Conservation (phyloP, 345 rosid species). For the Viola odorata region DNA sequence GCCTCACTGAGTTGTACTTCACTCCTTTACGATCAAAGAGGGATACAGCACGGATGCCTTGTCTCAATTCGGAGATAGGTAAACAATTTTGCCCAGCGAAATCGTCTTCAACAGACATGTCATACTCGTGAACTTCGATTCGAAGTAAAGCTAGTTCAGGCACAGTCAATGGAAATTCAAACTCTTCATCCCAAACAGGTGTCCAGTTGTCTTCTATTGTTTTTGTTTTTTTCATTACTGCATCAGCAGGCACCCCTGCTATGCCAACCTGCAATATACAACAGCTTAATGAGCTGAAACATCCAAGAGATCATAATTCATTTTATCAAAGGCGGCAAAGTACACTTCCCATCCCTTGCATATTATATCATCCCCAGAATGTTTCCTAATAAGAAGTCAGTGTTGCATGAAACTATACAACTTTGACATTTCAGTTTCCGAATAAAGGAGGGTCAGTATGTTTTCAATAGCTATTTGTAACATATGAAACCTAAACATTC, state of each 20-base stretch:
- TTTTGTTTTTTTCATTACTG: conserved; percentile 15
- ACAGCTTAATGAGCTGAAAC: no score
- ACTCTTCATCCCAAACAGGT: conserved; percentile 27
- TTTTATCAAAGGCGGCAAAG: no score
- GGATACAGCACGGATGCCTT: conserved; percentile 21
- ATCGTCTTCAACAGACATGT: conserved; percentile 17
- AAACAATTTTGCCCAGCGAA: conserved; percentile 24
- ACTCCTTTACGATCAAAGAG: conserved; percentile 23
- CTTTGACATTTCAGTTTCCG: no score
- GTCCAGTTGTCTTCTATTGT: conserved; percentile 19
- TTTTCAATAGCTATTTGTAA: no score
- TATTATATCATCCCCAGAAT: no score
- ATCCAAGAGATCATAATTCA: no score
- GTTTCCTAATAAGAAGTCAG: no score
- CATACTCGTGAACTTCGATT: conserved; percentile 24
- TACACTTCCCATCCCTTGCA: no score
- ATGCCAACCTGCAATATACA: conserved; percentile 18
- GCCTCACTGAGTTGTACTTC: conserved; percentile 12
- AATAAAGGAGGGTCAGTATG: no score
- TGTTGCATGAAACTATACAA: no score
- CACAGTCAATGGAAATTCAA: conserved; percentile 20
- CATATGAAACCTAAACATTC: no score
- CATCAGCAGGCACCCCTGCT: conserved; percentile 23
- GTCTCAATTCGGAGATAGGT: conserved; percentile 26
- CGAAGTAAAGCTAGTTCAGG: conserved; percentile 28